Evolutionary conservation across 2,329 filamentous ascomycete species (phyloP), one percentile per base, ranked within the genome.

Genomic region (Phoma sp.): DNA sequence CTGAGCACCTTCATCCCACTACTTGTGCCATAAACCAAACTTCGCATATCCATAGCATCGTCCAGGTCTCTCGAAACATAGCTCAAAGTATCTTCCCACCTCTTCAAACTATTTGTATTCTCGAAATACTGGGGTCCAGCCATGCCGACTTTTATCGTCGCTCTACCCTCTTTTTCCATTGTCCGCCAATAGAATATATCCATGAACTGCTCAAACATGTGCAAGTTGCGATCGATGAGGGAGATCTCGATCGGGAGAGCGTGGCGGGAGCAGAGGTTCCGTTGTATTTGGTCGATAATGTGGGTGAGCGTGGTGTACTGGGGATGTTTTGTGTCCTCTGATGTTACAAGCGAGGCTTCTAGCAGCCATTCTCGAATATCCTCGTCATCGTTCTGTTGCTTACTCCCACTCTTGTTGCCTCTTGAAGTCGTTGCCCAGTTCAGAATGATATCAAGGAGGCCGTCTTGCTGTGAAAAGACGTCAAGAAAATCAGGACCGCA

Each of bases 191-290:
- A 54, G 34, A 54, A 54, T 10, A 49, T 49, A 21, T 54, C 51
- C 45, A 46, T 40, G 39, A 54, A 54, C 20, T 54, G 51, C 40
- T 54, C 51, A n/a, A 54, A 43, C 51, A 54, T 54, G 25, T 54
- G 51, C 23, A 54, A n/a, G 12, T 54, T 54, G 3, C 34, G 45
- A 21, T 48, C 45, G 17, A 49, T 5, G 5, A 54, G 40, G 11
- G 51, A 54, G 25, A 54, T 45, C 32, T 54, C 51, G 17, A 54
- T 49, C 7, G 51, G 51, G 1, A 54, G 39, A 2, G 33, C 33
- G 9, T 49, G 33, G 14, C 45, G 21, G n/a, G 51, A 45, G 18
- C 32, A 45, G 6, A 54, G 51, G 25, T 43, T 48, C 14, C 46
- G 51, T 18, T 54, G 45, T 3, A 54, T 34, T 15, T 49, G 51